Evolutionary conservation across 2,329 filamentous ascomycete genomes (phyloP), one percentile per base, ranked within the genome.

Genomic region (Cryphonectria radicalis): DNA sequence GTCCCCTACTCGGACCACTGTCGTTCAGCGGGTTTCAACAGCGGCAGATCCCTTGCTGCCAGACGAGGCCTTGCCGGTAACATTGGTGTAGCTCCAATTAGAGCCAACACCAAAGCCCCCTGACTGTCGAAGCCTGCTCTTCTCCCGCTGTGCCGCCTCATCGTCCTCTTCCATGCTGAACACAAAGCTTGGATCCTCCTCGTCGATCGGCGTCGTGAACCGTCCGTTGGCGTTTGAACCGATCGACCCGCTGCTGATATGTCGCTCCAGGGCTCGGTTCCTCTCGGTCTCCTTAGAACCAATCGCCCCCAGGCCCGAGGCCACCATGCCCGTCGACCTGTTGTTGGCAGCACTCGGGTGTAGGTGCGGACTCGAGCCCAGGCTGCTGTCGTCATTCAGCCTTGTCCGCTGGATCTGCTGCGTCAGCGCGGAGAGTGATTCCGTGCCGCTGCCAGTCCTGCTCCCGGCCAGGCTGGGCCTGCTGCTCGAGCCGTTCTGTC

Each of bases 111-210:
- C 59, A n/a, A 70, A 73, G 17, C 42, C 83, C 6, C 83, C 84
- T 2, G 86, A 86, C 1, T 79, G 81, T 69, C 86, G 84, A 79
- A 88, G 88, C 67, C 84, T 80, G 13, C 55, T 69, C 46, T 63
- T 68, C 43, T 68, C 59, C 42, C 59, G 81, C 69, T 81, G 80
- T 85, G 81, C 32, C 32, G 85, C 81, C 43, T 89, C 88, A 32
- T 88, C 87, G 37, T 88, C 87, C 69, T 89, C 88, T 74, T 91
- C 89, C 89, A 91, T 91, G 76, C 83, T 88, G 77, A 91, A 91
- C 19, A 91, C 87, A 74, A 91, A 90, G 37, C 88, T 86, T 4
- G 87, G 83, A 69, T 91, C 88, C 75, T 91, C 89, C 76, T 91
- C 89, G 72, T 90, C 89, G 73, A 91, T 91, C 3, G 89, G 89